These are phyloP conservation scores for Termitomyces sp. DNA, from an alignment of 768 basidiomycete genomes.

Conservation along the genomic window DNA sequence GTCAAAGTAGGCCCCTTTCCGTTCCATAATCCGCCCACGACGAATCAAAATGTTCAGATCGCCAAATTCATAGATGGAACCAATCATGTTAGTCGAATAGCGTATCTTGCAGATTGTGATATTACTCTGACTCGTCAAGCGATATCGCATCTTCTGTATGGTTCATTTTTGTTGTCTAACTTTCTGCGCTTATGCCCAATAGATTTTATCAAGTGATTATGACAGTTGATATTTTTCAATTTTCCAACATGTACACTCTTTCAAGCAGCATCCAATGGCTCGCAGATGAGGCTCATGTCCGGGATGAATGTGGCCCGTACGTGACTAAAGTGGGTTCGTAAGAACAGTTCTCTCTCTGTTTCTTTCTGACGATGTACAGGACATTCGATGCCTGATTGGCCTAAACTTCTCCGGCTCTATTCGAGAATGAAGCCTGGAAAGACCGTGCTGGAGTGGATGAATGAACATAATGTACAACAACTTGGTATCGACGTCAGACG, in stretches of 20 bases:
- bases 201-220: slow-evolving; percentile 97
- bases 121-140: slow-evolving; percentile 77
- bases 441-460: slow-evolving; percentile 87
- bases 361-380: slow-evolving; percentile 30
- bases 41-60: slow-evolving; percentile 41
- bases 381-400: slow-evolving; percentile 74
- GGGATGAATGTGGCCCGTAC: slow-evolving; percentile 89
- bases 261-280: slow-evolving; percentile 85
- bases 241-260: slow-evolving; percentile 95
- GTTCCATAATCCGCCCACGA: not conserved
- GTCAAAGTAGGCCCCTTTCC: slow-evolving; percentile 50
- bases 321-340: slow-evolving; percentile 70
- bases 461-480: slow-evolving; percentile 61
- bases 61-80: slow-evolving; percentile 84
- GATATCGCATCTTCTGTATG: slow-evolving; percentile 89
- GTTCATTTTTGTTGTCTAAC: not conserved
- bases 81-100: slow-evolving; percentile 89
- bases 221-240: slow-evolving; percentile 97
- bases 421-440: slow-evolving; percentile 81
- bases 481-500: slow-evolving; percentile 86
- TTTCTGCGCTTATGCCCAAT: slow-evolving; percentile 6
- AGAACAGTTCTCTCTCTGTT: not conserved
- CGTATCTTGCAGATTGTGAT: slow-evolving; percentile 88
- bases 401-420: slow-evolving; percentile 81
- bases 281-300: slow-evolving; percentile 79